Percentiles rank a stretch among this genome's conserved stretches.
phyloP scores from a whole-genome alignment of 257 asterid species.

The Verbena officinalis region DNA sequence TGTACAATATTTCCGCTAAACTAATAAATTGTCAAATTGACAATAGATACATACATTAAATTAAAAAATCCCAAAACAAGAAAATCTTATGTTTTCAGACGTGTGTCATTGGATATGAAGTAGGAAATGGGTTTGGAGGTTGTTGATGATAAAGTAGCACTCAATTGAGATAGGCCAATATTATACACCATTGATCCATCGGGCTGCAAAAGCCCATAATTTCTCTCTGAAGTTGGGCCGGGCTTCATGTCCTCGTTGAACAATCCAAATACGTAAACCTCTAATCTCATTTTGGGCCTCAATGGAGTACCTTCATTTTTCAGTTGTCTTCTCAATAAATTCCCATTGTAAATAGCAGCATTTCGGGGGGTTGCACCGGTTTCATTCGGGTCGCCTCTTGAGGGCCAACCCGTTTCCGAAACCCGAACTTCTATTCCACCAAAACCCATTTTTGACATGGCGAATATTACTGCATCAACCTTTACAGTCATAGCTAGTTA shows the following conservation, averaged over 20 bases:
- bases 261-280: conserved; percentile 68
- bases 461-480: conserved; percentile 68
- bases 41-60: too few species aligned
- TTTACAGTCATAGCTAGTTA: conserved; percentile 25
- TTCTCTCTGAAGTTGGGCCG: conserved; percentile 78
- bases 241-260: conserved; percentile 85
- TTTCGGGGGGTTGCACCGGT: conserved; percentile 52
- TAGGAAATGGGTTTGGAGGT: too few species aligned
- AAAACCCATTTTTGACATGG: conserved; percentile 67
- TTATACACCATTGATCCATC: conserved; percentile 76
- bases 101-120: conserved; percentile 35
- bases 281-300: conserved; percentile 62
- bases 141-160: conserved; percentile 30
- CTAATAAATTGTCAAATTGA: too few species aligned
- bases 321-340: conserved; percentile 62
- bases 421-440: conserved; percentile 57
- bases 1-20: too few species aligned
- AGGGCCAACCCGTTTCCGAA: conserved; percentile 90
- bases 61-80: neutral
- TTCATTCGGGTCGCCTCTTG: conserved; percentile 59
- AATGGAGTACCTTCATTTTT: conserved; percentile 72
- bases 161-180: conserved; percentile 41
- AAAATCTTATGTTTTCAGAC: conserved; percentile 33
- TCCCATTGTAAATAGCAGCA: conserved; percentile 68
- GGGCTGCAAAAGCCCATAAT: conserved; percentile 67